These are phyloP conservation scores for Pythium phragmitis DNA, from an alignment of 352 stramenopile genomes.

Conservation along the genomic window DNA sequence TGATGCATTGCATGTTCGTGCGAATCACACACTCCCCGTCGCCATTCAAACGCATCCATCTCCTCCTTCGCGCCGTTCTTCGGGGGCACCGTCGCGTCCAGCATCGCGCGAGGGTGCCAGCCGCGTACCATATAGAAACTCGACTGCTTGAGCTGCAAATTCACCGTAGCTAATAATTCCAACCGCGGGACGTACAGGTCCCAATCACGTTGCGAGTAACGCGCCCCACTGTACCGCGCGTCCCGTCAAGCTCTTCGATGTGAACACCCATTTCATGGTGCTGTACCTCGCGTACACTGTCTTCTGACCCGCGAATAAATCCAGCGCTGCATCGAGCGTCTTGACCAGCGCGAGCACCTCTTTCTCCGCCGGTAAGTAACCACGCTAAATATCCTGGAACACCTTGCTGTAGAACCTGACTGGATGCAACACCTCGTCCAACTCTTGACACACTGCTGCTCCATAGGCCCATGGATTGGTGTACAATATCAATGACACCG, in stretches of 20 bases:
- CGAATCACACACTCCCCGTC: background rate
- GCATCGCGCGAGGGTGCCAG: constrained; percentile 11
- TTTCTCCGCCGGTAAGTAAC: constrained; percentile 10
- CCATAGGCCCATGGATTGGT: constrained; percentile 20
- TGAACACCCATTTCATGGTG: no score
- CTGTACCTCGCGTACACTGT: constrained; percentile 11
- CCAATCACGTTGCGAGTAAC: constrained; percentile 22
- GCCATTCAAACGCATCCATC: constrained; percentile 3
- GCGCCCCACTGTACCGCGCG: no score
- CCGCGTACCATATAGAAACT: constrained; percentile 22
- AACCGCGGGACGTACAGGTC: constrained; percentile 19
- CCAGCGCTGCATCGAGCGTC: background rate
- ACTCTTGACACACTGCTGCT: constrained; percentile 12
- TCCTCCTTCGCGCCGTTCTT: constrained; percentile 3
- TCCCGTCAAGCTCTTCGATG: no score
- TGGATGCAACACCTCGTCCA: constrained; percentile 5
- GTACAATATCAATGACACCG: constrained; percentile 12
- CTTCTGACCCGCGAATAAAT: constrained; percentile 2
- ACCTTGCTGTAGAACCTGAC: constrained; percentile 18
- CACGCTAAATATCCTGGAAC: constrained; percentile 8
- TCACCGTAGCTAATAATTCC: constrained; percentile 13
- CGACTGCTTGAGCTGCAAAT: background rate
- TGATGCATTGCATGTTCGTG: constrained; percentile 11
- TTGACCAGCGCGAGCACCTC: constrained; percentile 25
- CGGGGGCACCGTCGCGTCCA: constrained; percentile 3